A percentile compares a stretch with the other conserved stretches of the same genome.
Evolutionary conservation across 768 basidiomycete genomes (phyloP).

Genomic region (Antrodiella citrinella): DNA sequence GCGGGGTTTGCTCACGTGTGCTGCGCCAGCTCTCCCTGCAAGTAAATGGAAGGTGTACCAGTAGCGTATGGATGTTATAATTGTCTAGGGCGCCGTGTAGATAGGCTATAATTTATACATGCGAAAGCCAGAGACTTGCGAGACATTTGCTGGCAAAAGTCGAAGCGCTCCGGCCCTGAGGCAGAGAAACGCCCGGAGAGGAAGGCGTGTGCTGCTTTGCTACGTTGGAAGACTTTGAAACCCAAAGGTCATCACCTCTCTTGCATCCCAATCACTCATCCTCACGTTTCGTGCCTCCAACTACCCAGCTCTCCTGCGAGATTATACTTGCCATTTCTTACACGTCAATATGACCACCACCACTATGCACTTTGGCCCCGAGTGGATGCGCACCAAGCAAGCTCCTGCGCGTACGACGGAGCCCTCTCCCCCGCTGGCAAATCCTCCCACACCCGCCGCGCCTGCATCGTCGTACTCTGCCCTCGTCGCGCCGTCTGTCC

Average conservation of each 20-base stretch:
- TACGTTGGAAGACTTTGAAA: not conserved
- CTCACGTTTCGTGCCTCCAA: not conserved
- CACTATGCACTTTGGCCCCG: slow-evolving; percentile 86
- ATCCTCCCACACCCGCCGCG: slow-evolving; percentile 19
- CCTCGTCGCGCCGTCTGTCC: slow-evolving; percentile 48
- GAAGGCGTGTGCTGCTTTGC: not conserved
- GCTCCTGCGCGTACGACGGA: slow-evolving; percentile 42
- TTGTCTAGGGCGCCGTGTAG: not conserved
- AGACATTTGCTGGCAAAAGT: not conserved
- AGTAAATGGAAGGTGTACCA: slow-evolving; percentile 66
- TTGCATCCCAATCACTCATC: not conserved
- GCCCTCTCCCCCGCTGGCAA: slow-evolving; percentile 44
- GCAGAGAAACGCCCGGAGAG: not conserved
- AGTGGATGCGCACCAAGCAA: slow-evolving; percentile 86
- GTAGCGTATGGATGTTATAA: slow-evolving; percentile 12
- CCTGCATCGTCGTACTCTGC: slow-evolving; percentile 65
- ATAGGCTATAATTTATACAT: not conserved
- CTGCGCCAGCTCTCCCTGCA: slow-evolving; percentile 48
- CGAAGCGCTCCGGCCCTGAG: not conserved
- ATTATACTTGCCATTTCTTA: not conserved
- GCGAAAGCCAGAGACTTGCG: not conserved
- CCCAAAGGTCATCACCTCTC: not conserved
- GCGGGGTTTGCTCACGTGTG: slow-evolving; percentile 3
- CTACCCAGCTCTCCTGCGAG: not conserved
- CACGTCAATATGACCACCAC: slow-evolving; percentile 38